Evolutionary conservation across 768 basidiomycete genomes (phyloP).

Genomic region (Russula griseocarnosa): DNA sequence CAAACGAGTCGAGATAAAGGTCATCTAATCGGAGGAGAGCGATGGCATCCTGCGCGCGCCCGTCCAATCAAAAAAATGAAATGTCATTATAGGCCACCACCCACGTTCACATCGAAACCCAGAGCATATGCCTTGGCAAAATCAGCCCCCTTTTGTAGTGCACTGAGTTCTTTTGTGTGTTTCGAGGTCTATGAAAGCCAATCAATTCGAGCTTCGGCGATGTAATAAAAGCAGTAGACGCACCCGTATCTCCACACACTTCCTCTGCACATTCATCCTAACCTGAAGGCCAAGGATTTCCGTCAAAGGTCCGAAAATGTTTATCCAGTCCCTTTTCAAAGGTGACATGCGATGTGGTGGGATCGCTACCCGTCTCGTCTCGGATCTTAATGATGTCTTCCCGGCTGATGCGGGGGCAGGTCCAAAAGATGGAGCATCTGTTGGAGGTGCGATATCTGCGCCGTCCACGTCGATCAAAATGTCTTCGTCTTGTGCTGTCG

Average conservation of each 20-base stretch:
- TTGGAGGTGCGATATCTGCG: conserved; percentile 40
- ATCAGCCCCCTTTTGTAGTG: conserved; percentile 94
- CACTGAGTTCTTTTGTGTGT: conserved; percentile 88
- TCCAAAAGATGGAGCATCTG: conserved; percentile 63
- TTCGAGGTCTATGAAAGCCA: conserved; percentile 69
- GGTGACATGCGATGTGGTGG: conserved; percentile 98
- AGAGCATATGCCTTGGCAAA: conserved; percentile 93
- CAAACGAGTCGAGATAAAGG: conserved; percentile 96
- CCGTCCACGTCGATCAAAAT: conserved; percentile 57
- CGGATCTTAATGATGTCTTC: conserved; percentile 62
- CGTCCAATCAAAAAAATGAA: conserved; percentile 9
- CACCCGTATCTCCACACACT: conserved; percentile 90
- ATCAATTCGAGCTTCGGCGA: neutral
- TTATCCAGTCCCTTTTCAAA: conserved; percentile 93
- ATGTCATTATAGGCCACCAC: conserved; percentile 28
- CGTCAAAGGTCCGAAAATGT: conserved; percentile 90
- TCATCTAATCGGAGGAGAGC: conserved; percentile 94
- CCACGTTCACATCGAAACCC: conserved; percentile 92
- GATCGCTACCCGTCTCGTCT: conserved; percentile 84
- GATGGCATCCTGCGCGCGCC: conserved; percentile 71
- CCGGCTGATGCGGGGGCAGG: conserved; percentile 55
- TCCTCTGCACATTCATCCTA: conserved; percentile 89
- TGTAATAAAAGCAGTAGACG: conserved; percentile 32
- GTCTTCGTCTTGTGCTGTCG: conserved; percentile 50
- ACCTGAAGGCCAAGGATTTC: conserved; percentile 95